Conservation (phyloP, 1,284 basidiomycete species). For the Rhodotorula sp. region DNA sequence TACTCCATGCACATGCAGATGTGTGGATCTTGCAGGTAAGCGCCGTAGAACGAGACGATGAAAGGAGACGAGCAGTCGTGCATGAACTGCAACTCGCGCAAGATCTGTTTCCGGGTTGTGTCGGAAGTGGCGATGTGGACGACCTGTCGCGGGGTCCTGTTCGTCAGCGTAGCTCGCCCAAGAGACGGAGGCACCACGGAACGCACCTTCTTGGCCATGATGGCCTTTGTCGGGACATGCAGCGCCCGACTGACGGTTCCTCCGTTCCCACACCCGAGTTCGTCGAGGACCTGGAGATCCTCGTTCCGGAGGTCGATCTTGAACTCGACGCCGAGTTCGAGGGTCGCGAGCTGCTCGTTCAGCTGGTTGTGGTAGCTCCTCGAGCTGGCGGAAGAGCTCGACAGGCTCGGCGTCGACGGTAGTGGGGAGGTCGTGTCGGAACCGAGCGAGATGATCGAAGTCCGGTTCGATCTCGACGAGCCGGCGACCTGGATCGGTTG, state of each 20-base stretch:
- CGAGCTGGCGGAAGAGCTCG: conserved; percentile 6
- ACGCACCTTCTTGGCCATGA: conserved; percentile 90
- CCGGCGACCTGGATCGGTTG: conserved; percentile 32
- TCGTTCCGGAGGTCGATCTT: conserved; percentile 52
- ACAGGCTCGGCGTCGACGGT: conserved; percentile 28
- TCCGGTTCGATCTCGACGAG: conserved; percentile 17
- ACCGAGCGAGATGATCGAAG: conserved; percentile 5
- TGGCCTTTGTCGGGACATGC: conserved; percentile 80
- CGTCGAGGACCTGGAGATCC: conserved; percentile 65
- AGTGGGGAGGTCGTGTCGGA: conserved; percentile 7
- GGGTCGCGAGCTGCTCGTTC: conserved; percentile 43
- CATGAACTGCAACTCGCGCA: conserved; percentile 97
- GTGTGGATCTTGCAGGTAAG: conserved; percentile 92
- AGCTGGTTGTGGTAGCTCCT: conserved; percentile 28
- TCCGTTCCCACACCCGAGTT: conserved; percentile 95
- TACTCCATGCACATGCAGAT: conserved; percentile 99
- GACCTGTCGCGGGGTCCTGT: no score
- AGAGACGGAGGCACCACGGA: conserved; percentile 19
- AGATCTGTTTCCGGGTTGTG: conserved; percentile 94
- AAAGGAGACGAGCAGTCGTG: conserved; percentile 90
- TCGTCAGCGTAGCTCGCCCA: no score
- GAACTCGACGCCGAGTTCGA: conserved; percentile 52
- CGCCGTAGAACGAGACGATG: conserved; percentile 96
- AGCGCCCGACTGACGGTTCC: conserved; percentile 96
- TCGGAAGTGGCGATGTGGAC: conserved; percentile 98